Evolutionary conservation across 208 protist genomes (phyloP).

Genomic region (Leptomonas pyrrhocoris): DNA sequence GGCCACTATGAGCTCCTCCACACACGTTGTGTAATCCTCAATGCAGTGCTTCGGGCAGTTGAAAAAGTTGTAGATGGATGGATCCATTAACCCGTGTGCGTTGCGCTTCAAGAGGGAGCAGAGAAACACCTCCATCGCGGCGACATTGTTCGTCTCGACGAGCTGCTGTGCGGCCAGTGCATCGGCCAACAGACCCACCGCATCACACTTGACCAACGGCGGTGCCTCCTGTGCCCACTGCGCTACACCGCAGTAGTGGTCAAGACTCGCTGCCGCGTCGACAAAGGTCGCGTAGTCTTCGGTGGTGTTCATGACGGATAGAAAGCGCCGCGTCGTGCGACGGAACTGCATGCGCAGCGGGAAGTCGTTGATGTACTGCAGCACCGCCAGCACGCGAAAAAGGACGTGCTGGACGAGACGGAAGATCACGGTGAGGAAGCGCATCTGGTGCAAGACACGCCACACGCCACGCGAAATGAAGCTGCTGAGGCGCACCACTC

Average conservation of each 20-base stretch:
- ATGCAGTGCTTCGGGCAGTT: slow-evolving; percentile 52
- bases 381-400: slow-evolving; percentile 5
- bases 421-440: slow-evolving; percentile 8
- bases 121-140: slow-evolving; percentile 44
- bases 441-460: not conserved
- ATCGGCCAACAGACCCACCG: slow-evolving; percentile 42
- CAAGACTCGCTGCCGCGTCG: slow-evolving; percentile 34
- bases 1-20: slow-evolving; percentile 39
- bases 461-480: not conserved
- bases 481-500: not conserved
- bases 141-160: slow-evolving; percentile 23
- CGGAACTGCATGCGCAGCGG: slow-evolving; percentile 35
- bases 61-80: slow-evolving; percentile 49
- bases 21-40: slow-evolving; percentile 46
- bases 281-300: slow-evolving; percentile 50
- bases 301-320: slow-evolving; percentile 63
- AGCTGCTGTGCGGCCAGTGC: slow-evolving; percentile 37
- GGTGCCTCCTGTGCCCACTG: slow-evolving; percentile 43
- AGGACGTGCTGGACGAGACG: not conserved
- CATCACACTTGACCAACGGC: slow-evolving; percentile 31
- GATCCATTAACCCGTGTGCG: slow-evolving; percentile 55
- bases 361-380: slow-evolving; percentile 38
- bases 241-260: slow-evolving; percentile 48
- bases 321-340: slow-evolving; percentile 50
- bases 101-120: slow-evolving; percentile 49